Base-by-base conservation (phyloP, 2,329 filamentous ascomycete genomes). In the Arthroderma sp. region DNA sequence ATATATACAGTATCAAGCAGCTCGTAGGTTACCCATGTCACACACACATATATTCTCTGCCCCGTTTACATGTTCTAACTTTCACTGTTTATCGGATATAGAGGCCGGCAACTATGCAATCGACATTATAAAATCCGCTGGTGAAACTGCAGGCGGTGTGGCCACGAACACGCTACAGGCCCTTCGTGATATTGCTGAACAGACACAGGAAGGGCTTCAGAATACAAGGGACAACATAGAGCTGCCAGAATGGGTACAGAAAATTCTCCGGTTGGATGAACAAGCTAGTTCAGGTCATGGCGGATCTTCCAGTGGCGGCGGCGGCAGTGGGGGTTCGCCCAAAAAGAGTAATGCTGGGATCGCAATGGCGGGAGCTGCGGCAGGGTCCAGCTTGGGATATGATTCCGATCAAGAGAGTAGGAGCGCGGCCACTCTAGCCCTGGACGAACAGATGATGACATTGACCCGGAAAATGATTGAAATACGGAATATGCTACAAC, bases 391-490 rank as follows among this genome's bases (percentile, higher is more conserved):
- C 0, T 89, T 95, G 68, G 88, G 86, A 38, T 86, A 91, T 65
- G 84, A 88, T 21, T 81, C 83, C 1, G 73, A 77, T 2, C 78
- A 81, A 39, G 55, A 58, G 11, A 71, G 77, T 3, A 77, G 83
- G 57, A 76, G 78, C 7, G 77, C 75, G 19, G 82, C 85, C 57
- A 83, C 87, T 66, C 78, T 80, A 53, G 88, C 89, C 17, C 83
- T 84, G 66, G 93, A 98, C 66, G 93, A 98, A 69, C 93, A 98
- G 72, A 98, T 98, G 91, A 98, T 98, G 93, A 79, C 96, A 64
- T 77, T 98, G 67, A 98, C 94, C 1, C 91, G 93, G 76, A 97
- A 97, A 75, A 98, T 98, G 93, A 98, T 98, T 67, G 93, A 98
- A 76, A 97, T 98, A 58, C 81, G 94, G 63, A 91, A 85, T 63